Conservation (phyloP, 495 filamentous ascomycete genomes). For the Mycothermus thermophilus region DNA sequence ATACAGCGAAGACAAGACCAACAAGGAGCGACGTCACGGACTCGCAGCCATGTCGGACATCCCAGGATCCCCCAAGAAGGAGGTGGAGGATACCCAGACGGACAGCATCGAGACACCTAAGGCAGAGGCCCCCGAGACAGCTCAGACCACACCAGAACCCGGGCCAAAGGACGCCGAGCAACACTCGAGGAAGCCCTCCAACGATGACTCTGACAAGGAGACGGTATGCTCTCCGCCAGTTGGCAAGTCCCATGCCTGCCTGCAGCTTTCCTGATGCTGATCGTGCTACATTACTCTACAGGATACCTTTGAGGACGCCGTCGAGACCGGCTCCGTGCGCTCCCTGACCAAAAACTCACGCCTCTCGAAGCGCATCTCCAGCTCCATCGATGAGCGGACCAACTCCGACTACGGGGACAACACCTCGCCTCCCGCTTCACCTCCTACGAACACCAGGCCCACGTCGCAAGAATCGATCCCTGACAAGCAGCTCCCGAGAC, state of each 20-base stretch:
- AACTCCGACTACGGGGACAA: constrained; percentile 21
- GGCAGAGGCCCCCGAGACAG: neutral
- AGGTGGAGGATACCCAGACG: neutral
- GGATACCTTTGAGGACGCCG: constrained; percentile 70
- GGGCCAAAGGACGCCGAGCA: neutral
- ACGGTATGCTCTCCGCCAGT: constrained; percentile 17
- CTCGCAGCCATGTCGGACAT: constrained; percentile 1
- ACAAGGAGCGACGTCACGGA: neutral
- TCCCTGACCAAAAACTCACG: constrained; percentile 39
- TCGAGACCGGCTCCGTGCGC: constrained; percentile 40
- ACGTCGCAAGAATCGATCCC: constrained; percentile 8
- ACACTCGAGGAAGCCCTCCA: constrained; percentile 3
- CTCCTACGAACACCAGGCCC: too few species aligned
- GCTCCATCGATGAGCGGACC: constrained; percentile 14
- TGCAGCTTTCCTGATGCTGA: constrained; percentile 7
- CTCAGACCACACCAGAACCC: neutral
- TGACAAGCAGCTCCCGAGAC: constrained; percentile 37
- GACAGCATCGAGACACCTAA: neutral
- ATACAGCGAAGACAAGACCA: neutral
- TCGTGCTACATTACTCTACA: constrained; percentile 19
- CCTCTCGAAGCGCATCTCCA: constrained; percentile 22
- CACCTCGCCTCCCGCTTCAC: constrained; percentile 11
- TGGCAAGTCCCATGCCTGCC: constrained; percentile 8
- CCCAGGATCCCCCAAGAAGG: constrained; percentile 2
- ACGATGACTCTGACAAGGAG: constrained; percentile 22